Conservation (phyloP, 2,329 filamentous ascomycete genomes). For the Mariannaea sp. region DNA sequence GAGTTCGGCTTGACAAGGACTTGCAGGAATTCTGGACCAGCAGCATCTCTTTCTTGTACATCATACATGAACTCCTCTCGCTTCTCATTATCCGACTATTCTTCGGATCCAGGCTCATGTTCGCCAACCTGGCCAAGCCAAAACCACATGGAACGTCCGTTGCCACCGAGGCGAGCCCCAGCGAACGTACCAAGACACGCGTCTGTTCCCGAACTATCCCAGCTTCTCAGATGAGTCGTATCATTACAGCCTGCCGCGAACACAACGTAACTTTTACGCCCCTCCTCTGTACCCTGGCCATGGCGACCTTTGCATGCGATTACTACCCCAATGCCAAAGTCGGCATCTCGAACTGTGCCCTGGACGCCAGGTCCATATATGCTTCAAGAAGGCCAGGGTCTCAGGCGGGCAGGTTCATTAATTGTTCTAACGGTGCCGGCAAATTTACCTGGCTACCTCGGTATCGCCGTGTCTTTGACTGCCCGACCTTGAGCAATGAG, state of each 20-base stretch:
- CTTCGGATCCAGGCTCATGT: slow-evolving; percentile 11
- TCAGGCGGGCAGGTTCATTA: slow-evolving; percentile 10
- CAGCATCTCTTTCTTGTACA: background rate
- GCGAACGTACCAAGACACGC: slow-evolving; percentile 16
- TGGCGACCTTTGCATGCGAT: slow-evolving; percentile 25
- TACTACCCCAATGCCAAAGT: slow-evolving; percentile 33
- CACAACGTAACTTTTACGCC: slow-evolving; percentile 32
- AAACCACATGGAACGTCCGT: slow-evolving; percentile 9
- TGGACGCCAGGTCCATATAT: slow-evolving; percentile 17
- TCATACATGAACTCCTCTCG: slow-evolving; percentile 12
- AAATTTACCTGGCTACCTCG: slow-evolving; percentile 15
- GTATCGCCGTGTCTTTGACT: slow-evolving; percentile 3
- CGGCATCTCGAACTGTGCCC: slow-evolving; percentile 14
- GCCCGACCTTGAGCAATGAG: background rate
- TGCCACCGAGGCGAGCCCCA: background rate
- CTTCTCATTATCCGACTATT: slow-evolving; percentile 13
- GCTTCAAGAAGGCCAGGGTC: background rate
- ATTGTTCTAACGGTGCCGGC: background rate
- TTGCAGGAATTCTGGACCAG: slow-evolving; percentile 11
- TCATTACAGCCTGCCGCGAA: slow-evolving; percentile 27
- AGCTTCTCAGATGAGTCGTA: slow-evolving; percentile 4
- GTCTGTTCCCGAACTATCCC: slow-evolving; percentile 20
- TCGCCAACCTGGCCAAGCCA: slow-evolving; percentile 4
- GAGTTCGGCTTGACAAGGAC: slow-evolving; percentile 9
- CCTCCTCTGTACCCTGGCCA: slow-evolving; percentile 21